A percentile compares a stretch with the other conserved stretches of the same genome.
Evolutionary conservation across 2,329 filamentous ascomycete species (phyloP).

Genomic region (Ophiostoma piceae): DNA sequence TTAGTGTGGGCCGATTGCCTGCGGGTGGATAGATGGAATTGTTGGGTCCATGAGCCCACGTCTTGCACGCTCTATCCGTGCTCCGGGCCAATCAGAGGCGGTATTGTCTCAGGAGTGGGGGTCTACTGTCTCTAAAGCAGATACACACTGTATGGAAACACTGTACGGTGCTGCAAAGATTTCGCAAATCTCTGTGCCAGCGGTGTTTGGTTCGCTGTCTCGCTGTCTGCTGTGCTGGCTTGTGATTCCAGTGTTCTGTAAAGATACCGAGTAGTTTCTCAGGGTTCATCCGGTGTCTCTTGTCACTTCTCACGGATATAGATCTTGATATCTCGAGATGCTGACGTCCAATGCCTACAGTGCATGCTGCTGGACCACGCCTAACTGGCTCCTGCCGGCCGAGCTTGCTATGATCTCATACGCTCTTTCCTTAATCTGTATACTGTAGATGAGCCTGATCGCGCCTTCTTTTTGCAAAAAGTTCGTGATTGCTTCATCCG

Average conservation of each 20-base stretch:
- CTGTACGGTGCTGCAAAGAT: neutral
- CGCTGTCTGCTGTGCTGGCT: neutral
- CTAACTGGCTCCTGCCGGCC: neutral
- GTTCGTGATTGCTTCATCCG: neutral
- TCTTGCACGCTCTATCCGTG: conserved; percentile 24
- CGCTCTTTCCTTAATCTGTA: neutral
- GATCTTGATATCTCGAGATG: neutral
- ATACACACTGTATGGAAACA: conserved; percentile 13
- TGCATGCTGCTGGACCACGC: neutral
- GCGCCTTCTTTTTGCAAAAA: neutral
- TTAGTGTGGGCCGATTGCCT: conserved; percentile 19
- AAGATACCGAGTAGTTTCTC: neutral
- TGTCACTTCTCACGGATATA: neutral
- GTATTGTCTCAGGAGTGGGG: neutral
- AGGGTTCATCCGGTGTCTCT: neutral
- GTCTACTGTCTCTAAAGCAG: neutral
- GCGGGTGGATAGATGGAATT: conserved; percentile 14
- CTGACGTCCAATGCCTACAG: neutral
- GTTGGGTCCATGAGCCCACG: conserved; percentile 29
- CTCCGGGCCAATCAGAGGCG: conserved; percentile 26
- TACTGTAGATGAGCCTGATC: neutral
- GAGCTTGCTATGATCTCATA: neutral
- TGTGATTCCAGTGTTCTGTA: neutral
- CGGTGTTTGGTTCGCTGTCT: conserved; percentile 1
- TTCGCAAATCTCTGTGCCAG: neutral